Evolutionary conservation across 2,329 filamentous ascomycete species (phyloP), one percentile per base, ranked within the genome.

Genomic region (Didymella lethalis): DNA sequence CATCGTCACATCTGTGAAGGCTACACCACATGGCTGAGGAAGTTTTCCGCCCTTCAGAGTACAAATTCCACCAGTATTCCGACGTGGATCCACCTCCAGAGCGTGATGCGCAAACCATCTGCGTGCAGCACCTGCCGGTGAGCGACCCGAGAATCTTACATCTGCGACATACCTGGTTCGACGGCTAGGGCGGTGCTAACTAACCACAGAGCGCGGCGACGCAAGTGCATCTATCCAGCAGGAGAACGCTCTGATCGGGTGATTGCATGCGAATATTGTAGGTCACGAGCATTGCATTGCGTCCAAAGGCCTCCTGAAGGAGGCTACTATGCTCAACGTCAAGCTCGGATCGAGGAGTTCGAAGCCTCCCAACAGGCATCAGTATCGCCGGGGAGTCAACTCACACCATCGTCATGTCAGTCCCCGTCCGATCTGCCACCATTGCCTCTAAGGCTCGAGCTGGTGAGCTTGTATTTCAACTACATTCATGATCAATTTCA

Each of bases 401-500:
- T 44, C 25, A 53, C 49, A 18, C 50, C 53, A 55, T 26, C 48
- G 8, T 48, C 58, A 55, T 55, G 55, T 23, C 62, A 50, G 52
- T 31, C 43, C 16, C 46, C 48, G 14, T 53, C 44, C 31, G 55
- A 63, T 11, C 57, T 69, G 14, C 64, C 66, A 14, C 57, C 61
- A 20, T 59, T 64, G 51, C 51, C 59, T 5, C 36, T 68, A 36
- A 62, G 67, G 48, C 58, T 44, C 16, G 65, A 66, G 31, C 43
- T 69, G 25, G 61, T 66, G 14, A 57, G 48, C 20, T 51, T 69
- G 49, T 69, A 69, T 46, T 69, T 69, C 50, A 65, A 69, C 49
- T 68, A 68, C 58, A 69, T 69, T 0, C 67, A 69, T 45, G 67
- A 69, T 29, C 67, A 69, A 16, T 69, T 67, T 7, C 67, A 69